These are phyloP conservation scores for Austroboletus novae-zelandiae DNA, from an alignment of 1,284 basidiomycete genomes.

Conservation along the genomic window DNA sequence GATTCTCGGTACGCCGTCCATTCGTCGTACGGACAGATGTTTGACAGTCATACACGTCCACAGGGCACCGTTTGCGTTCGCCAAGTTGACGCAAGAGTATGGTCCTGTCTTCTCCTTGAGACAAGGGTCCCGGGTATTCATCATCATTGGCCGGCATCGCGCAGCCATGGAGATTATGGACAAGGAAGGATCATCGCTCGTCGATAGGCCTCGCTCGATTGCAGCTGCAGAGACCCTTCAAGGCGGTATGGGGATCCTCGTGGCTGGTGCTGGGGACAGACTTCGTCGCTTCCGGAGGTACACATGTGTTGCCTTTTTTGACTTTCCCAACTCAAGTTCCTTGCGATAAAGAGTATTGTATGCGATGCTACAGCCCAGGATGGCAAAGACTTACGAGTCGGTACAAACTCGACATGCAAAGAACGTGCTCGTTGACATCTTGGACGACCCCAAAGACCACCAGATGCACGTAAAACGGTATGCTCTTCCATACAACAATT, in stretches of 20 bases:
- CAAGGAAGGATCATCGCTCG: slow-evolving; percentile 20
- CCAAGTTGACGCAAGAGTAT: slow-evolving; percentile 16
- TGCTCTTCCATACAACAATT: background rate
- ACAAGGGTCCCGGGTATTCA: slow-evolving; percentile 12
- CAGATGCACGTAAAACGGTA: slow-evolving; percentile 53
- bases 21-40: background rate
- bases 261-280: slow-evolving; percentile 4
- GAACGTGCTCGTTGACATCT: slow-evolving; percentile 50
- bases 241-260: slow-evolving; percentile 12
- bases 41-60: background rate
- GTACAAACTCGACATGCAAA: slow-evolving; percentile 47
- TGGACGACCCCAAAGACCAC: slow-evolving; percentile 47
- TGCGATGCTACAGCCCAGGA: slow-evolving; percentile 48
- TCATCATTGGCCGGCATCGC: slow-evolving; percentile 16
- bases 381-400: slow-evolving; percentile 45
- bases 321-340: background rate
- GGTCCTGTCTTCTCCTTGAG: slow-evolving; percentile 22
- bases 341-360: slow-evolving; percentile 49
- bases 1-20: slow-evolving; percentile 7
- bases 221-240: slow-evolving; percentile 17
- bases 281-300: slow-evolving; percentile 18
- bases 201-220: slow-evolving; percentile 24
- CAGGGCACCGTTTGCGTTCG: slow-evolving; percentile 15
- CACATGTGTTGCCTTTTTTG: background rate
- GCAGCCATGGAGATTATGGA: slow-evolving; percentile 27